Percentiles rank a stretch among this genome's conserved stretches.
Evolutionary conservation across 1,284 basidiomycete genomes (phyloP).

Genomic region (Caloboletus firmus): DNA sequence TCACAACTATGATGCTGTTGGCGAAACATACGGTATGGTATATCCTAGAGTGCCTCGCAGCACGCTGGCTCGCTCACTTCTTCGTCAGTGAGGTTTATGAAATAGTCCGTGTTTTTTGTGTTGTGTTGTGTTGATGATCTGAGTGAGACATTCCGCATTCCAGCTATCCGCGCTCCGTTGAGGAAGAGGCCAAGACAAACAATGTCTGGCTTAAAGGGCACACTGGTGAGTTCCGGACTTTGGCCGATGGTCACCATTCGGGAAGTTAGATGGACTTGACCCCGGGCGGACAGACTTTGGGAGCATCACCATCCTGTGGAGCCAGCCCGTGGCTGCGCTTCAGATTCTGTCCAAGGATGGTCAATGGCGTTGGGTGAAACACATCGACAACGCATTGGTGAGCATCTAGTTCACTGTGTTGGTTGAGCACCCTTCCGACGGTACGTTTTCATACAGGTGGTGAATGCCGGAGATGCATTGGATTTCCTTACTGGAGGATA

Average conservation of each 20-base stretch:
- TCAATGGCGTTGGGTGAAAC: slow-evolving; percentile 58
- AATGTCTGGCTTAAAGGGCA: slow-evolving; percentile 65
- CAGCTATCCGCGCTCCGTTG: slow-evolving; percentile 47
- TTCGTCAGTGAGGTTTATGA: slow-evolving; percentile 47
- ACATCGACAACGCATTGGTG: slow-evolving; percentile 60
- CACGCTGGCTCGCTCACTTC: slow-evolving; percentile 5
- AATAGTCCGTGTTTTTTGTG: slow-evolving; percentile 36
- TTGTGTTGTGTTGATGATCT: background rate
- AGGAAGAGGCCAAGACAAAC: slow-evolving; percentile 55
- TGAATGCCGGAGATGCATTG: slow-evolving; percentile 60
- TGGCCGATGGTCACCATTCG: background rate
- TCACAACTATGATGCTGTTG: slow-evolving; percentile 47
- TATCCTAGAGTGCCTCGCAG: background rate
- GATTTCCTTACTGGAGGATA: slow-evolving; percentile 57
- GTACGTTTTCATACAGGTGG: slow-evolving; percentile 32
- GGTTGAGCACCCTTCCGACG: background rate
- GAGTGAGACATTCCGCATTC: background rate
- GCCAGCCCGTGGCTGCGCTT: slow-evolving; percentile 58
- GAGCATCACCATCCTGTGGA: slow-evolving; percentile 58
- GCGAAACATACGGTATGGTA: slow-evolving; percentile 49
- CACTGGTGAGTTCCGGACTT: slow-evolving; percentile 43
- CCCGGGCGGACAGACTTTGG: slow-evolving; percentile 47
- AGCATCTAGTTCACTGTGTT: slow-evolving; percentile 1
- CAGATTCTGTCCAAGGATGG: slow-evolving; percentile 55
- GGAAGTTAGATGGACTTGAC: background rate